Evolutionary conservation across 305 asterid genomes (phyloP).

Genomic region (Solanum hybrid): DNA sequence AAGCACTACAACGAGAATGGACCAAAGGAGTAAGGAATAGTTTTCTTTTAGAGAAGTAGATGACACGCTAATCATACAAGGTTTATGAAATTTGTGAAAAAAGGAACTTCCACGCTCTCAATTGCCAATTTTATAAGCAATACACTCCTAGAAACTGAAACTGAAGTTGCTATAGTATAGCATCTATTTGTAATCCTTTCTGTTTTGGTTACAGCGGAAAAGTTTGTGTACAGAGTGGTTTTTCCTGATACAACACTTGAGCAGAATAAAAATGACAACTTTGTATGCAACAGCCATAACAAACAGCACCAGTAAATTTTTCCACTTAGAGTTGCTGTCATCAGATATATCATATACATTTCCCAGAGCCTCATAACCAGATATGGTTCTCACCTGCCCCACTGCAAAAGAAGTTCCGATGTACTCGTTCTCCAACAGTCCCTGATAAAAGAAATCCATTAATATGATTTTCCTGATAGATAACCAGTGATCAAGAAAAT

Average conservation of each 20-base stretch:
- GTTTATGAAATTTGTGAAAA: background rate
- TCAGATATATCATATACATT: constrained; percentile 58
- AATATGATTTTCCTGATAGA: background rate
- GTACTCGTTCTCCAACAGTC: constrained; percentile 90
- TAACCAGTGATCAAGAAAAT: background rate
- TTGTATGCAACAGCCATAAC: constrained; percentile 79
- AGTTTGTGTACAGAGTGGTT: constrained; percentile 24
- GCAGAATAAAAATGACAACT: constrained; percentile 40
- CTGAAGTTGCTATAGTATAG: background rate
- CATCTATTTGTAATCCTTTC: constrained; percentile 28
- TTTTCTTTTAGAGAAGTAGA: background rate
- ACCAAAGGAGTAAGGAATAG: background rate
- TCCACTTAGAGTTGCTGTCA: constrained; percentile 66
- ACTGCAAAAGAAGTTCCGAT: constrained; percentile 68
- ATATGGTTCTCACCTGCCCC: constrained; percentile 79
- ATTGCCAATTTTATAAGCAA: background rate
- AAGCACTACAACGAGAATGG: background rate
- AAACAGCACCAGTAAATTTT: constrained; percentile 53
- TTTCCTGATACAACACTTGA: constrained; percentile 46
- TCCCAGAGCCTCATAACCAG: constrained; percentile 76
- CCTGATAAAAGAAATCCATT: constrained; percentile 28
- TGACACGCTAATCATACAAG: background rate
- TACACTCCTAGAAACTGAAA: background rate
- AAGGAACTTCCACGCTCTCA: background rate
- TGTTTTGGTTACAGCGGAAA: constrained; percentile 33